A percentile compares a stretch with the other conserved stretches of the same genome.
Conservation (phyloP, 257 asterid species). For the Jasminum sambac region DNA sequence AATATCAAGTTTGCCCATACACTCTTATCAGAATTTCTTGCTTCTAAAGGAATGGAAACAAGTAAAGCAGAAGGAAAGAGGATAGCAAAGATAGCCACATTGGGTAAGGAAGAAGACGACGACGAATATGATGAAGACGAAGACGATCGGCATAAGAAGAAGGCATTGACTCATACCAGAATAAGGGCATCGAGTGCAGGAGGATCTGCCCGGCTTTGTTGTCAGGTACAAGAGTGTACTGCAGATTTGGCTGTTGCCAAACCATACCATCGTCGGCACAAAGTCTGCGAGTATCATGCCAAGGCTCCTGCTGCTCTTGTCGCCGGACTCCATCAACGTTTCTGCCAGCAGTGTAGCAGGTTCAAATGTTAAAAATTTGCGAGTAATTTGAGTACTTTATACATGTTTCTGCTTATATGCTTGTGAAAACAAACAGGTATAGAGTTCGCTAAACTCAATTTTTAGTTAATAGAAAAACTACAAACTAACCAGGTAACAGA, state of each 20-base stretch:
- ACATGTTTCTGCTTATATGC: constrained; percentile 15
- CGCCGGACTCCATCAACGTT: constrained; percentile 60
- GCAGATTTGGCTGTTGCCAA: constrained; percentile 62
- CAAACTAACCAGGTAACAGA: constrained; percentile 10
- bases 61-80: constrained; percentile 58
- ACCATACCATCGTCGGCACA: constrained; percentile 84
- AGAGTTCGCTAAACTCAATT: neutral
- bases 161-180: constrained; percentile 42
- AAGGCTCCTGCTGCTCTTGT: constrained; percentile 68
- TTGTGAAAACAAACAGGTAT: neutral
- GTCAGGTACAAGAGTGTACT: constrained; percentile 70
- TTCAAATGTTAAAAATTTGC: constrained; percentile 27
- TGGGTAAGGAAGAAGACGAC: constrained; percentile 53
- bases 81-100: constrained; percentile 35
- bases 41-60: constrained; percentile 52
- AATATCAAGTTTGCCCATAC: constrained; percentile 23
- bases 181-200: constrained; percentile 41
- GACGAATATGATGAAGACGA: constrained; percentile 51
- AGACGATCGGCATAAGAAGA: constrained; percentile 56
- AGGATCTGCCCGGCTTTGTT: constrained; percentile 51
- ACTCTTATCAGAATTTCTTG: constrained; percentile 26
- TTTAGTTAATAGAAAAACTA: constrained; percentile 9
- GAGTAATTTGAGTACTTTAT: neutral
- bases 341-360: constrained; percentile 99
- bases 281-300: constrained; percentile 77